Base-by-base conservation (phyloP, 1,284 basidiomycete species). In the Vanrija sp. region DNA sequence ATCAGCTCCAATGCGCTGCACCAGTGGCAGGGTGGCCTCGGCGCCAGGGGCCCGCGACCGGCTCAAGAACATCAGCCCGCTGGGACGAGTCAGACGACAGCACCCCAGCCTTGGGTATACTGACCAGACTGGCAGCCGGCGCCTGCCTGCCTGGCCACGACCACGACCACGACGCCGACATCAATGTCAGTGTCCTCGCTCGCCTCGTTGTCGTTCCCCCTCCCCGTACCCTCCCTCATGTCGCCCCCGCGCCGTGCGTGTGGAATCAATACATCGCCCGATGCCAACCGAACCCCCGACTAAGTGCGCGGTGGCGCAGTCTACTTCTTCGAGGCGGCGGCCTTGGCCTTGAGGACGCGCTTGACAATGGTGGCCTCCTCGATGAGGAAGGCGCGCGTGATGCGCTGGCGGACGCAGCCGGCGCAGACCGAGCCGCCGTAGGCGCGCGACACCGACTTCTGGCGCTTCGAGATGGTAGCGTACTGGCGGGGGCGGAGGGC, bases 281-380 rank as follows among this genome's bases (percentile, higher is more conserved):
- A 59, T 54, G 57, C 53, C 47, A 53, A 48, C 45, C 45, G 22
- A 44, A 49, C 27, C 39, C 47, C 54, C 36, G 38, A 43, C 46
- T 43, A 55, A 49, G 43, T 45, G 47, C 43, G 38, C 47, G 23
- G 38, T 3, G 20, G 51, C 44, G 54, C 49, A 54, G 47, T 65
- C 63, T 77, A 76, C 68, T 75, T 75, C 75, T 74, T 76, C 47
- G 62, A 56, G 54, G 65, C 64, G 54, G 68, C 71, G 61, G 70
- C 67, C 70, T 76, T 83, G 69, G 87, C 87, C 84, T 97, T 97
- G 83, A 98, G 91, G 65, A 98, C 94, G 80, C 85, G 89, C 87
- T 99, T 99, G 76, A 99, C 95, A 69, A 99, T 98, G 84, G 98
- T 98, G 47, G 95, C 95, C 83, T 98, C 94, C 83, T 98, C 96